These are phyloP conservation scores for Aspergillus viridinutans DNA, from an alignment of 2,329 filamentous ascomycete genomes.

Conservation along the genomic window DNA sequence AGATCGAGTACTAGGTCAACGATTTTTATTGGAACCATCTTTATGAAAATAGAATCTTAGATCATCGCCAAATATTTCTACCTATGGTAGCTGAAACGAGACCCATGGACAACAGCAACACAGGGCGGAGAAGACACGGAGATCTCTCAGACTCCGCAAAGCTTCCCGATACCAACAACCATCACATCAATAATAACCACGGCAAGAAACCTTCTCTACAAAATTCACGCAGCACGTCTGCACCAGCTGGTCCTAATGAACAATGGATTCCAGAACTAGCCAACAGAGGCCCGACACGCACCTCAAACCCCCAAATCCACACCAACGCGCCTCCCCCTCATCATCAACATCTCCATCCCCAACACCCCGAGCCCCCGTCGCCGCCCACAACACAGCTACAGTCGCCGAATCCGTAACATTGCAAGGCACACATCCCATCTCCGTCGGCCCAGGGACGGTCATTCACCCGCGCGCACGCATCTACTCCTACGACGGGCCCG, in stretches of 20 bases:
- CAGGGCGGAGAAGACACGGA: background rate
- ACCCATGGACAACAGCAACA: background rate
- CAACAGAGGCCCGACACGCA: background rate
- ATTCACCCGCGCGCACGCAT: constrained; percentile 83
- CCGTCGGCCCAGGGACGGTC: constrained; percentile 70
- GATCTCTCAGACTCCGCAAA: background rate
- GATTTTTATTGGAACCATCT: background rate
- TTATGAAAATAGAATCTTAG: background rate
- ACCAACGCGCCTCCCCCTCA: constrained; percentile 22
- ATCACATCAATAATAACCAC: constrained; percentile 41
- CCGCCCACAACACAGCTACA: constrained; percentile 33
- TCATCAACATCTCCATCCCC: constrained; percentile 22
- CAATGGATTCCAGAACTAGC: background rate
- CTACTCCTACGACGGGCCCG: constrained; percentile 71
- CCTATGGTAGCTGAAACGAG: background rate
- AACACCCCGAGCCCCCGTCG: constrained; percentile 31
- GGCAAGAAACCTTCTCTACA: background rate
- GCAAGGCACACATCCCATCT: constrained; percentile 70
- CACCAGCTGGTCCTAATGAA: background rate
- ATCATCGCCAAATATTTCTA: background rate
- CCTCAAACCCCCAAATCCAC: constrained; percentile 27
- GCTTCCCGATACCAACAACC: constrained; percentile 4
- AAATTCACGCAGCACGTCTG: background rate
- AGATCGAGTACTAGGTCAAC: background rate
- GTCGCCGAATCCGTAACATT: constrained; percentile 38